phyloP scores from a whole-genome alignment of 225 moss, liverwort and hornwort genomes.

The Asterella californica region DNA sequence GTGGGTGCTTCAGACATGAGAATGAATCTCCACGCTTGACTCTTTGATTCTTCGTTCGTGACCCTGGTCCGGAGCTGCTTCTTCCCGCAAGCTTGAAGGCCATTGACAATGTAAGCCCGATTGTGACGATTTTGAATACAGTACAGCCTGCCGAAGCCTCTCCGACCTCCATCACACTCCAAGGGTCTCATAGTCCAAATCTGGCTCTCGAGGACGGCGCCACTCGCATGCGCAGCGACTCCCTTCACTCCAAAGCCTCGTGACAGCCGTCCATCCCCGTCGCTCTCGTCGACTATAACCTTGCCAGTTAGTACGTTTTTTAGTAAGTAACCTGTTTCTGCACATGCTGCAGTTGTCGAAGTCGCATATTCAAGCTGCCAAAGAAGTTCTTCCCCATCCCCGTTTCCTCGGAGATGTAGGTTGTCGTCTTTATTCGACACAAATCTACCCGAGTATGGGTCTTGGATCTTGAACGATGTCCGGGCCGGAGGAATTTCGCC shows the following conservation, averaged over 20 bases:
- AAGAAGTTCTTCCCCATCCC: not conserved
- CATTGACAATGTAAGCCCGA: slow-evolving; percentile 1
- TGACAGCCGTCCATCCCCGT: not conserved
- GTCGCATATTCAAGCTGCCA: slow-evolving; percentile 12
- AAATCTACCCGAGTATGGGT: slow-evolving; percentile 13
- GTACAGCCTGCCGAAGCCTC: not conserved
- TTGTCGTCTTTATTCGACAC: not conserved
- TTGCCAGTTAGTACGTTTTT: slow-evolving; percentile 13
- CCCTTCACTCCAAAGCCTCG: not conserved
- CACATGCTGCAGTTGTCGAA: not conserved
- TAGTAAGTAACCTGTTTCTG: not conserved
- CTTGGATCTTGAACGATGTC: slow-evolving; percentile 9
- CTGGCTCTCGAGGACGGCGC: not conserved
- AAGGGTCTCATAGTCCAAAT: slow-evolving; percentile 1
- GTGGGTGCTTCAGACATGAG: not conserved
- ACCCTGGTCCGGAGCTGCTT: not conserved
- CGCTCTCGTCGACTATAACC: slow-evolving; percentile 8
- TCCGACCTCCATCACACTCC: not conserved
- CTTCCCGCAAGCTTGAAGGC: not conserved
- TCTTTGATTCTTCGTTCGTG: not conserved
- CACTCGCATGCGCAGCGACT: not conserved
- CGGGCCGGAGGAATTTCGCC: slow-evolving; percentile 8
- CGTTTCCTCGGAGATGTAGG: slow-evolving; percentile 5
- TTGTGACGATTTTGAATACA: not conserved
- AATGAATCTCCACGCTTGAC: slow-evolving; percentile 6